Evolutionary conservation across 2,329 filamentous ascomycete species (phyloP), one percentile per base, ranked within the genome.

Genomic region (Corynespora cassiicola): DNA sequence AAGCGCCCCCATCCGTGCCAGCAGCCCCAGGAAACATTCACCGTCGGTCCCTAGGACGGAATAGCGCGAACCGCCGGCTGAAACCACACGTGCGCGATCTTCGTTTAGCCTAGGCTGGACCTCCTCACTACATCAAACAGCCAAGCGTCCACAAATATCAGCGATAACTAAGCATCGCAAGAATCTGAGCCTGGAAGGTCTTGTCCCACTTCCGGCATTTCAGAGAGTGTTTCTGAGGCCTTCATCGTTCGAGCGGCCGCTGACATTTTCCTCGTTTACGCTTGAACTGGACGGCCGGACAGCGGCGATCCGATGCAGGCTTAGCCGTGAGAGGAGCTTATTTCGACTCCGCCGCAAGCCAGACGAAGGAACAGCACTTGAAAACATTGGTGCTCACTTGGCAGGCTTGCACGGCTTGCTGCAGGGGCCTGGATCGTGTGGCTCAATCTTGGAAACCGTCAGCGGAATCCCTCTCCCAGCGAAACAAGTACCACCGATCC

Each of bases 401-500:
- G n/a, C n/a, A n/a, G n/a, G n/a, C n/a, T n/a, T n/a, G n/a, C n/a
- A n/a, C n/a, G n/a, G n/a, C 7, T 16, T 11, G 7, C 32, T 36
- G 33, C 39, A 42, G 40, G 41, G 41, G 36, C 41, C 36, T 44
- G 36, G 31, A 39, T 39, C 30, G 29, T 31, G 35, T 30, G 41
- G 31, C 21, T 26, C n/a, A 12, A 24, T 8, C 29, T 15, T 9
- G 17, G 29, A 17, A 17, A 17, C 17, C 8, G 29, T 31, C 29
- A 31, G 29, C 29, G 7, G 7, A 14, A 14, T 7, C 16, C 26
- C 26, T 28, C n/a, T n/a, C n/a, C n/a, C 45, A 46, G 33, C 49
- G 55, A 59, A 62, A 61, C 58, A 59, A 59, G 42, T 52, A 56
- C 47, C 39, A 47, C 45, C 47, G 40, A 36, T 42, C 37, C 37